Evolutionary conservation across 2,329 filamentous ascomycete genomes (phyloP), one percentile per base, ranked within the genome.

Genomic region (Penicillium sp.): DNA sequence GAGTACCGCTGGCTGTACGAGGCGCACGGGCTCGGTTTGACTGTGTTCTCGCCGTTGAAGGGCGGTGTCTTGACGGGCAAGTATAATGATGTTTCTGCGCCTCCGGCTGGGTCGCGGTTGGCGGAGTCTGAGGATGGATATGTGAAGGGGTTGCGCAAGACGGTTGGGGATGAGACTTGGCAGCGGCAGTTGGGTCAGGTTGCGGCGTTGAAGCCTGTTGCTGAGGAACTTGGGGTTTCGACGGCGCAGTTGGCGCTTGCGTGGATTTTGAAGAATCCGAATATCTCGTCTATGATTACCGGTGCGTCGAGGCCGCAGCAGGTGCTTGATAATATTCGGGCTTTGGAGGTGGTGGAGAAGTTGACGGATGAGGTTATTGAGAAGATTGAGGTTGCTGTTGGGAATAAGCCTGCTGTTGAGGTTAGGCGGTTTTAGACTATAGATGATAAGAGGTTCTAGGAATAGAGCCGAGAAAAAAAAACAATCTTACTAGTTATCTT

Each of bases 31-130:
- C 77, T 86, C 1, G 86, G 86, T 4, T 75, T 88, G 40, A 89
- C 86, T 13, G 82, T 84, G 58, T 89, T 83, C 74, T 85, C 81
- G 3, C 87, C 86, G 2, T 74, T 89, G 19, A 80, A 81, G 61
- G 76, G 77, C 50, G 86, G 86, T 21, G 79, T 89, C 59, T 75
- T 89, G 61, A 85, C 85, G 0, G 87, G 86, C 47, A 89, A 89
- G 73, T 89, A 89, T 75, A 86, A 84, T 70, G 75, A 86, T 64
- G 50, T 40, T 8, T 31, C 59, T 10, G 60, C 58, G 1, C 82
- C 87, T 33, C 85, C 85, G 5, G 75, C 81, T 13, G 81, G 82
- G 62, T 84, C 83, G 6, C 79, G 86, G 21, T 78, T 87, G 57
- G 81, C 81, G 13, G 79, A 81, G 65, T 79, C 80, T 42, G 77